These are phyloP conservation scores for Boletus huronensis DNA, from an alignment of 768 basidiomycete species.

Conservation along the genomic window DNA sequence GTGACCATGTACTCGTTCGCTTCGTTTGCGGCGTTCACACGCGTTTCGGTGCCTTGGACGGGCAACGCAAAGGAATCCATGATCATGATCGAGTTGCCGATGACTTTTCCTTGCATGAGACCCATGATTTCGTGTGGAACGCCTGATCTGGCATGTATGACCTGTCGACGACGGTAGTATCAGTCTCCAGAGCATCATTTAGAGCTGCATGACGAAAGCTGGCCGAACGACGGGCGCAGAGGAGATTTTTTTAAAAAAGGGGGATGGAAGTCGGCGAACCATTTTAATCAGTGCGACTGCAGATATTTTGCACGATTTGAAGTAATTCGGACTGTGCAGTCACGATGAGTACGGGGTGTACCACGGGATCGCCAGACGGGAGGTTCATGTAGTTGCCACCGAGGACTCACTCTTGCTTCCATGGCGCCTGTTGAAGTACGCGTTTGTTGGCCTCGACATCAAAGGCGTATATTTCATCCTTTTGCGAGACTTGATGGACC, in stretches of 20 bases:
- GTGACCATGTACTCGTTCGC: constrained; percentile 99
- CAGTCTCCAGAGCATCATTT: neutral
- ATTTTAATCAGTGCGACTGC: constrained; percentile 96
- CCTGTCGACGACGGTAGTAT: constrained; percentile 45
- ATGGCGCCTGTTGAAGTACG: constrained; percentile 70
- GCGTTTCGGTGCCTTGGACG: constrained; percentile 96
- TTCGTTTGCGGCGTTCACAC: constrained; percentile 93
- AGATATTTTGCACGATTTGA: constrained; percentile 91
- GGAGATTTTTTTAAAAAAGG: neutral
- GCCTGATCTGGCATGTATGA: constrained; percentile 96
- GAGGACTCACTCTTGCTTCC: constrained; percentile 76
- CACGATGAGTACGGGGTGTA: constrained; percentile 1
- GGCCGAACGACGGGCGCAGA: neutral
- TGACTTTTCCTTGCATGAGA: constrained; percentile 95
- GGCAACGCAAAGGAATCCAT: constrained; percentile 98
- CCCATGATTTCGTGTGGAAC: constrained; percentile 99
- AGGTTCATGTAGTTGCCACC: neutral
- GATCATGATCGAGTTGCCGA: constrained; percentile 73
- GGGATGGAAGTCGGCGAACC: constrained; percentile 38
- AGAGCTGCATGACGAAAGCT: neutral
- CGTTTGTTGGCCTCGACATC: constrained; percentile 65
- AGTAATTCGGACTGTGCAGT: constrained; percentile 63
- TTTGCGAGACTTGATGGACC: constrained; percentile 62
- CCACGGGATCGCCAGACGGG: neutral
- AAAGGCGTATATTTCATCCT: constrained; percentile 78